Percentiles rank a stretch among this genome's conserved stretches.
Conservation (phyloP, 345 rosid species). For the Fremontodendron californicum region DNA sequence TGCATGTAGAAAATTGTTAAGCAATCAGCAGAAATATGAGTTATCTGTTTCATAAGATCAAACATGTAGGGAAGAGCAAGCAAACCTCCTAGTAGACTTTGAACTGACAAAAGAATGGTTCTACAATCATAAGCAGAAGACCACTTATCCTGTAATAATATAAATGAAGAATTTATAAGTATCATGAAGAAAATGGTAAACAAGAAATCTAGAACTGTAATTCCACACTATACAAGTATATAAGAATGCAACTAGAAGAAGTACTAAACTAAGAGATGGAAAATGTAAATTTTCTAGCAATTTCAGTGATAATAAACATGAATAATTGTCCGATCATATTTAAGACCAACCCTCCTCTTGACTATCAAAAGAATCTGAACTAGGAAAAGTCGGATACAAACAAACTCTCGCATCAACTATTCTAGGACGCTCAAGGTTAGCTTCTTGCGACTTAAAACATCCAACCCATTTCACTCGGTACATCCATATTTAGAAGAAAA, state of each 20-base stretch:
- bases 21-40: not conserved
- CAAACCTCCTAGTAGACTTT: constrained; percentile 63
- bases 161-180: not conserved
- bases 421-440: not conserved
- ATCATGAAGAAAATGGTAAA: not conserved
- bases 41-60: not conserved
- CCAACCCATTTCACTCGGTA: not conserved
- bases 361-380: not conserved
- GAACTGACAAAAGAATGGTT: constrained; percentile 58
- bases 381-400: not conserved
- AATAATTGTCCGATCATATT: not conserved
- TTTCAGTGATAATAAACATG: not conserved
- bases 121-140: constrained; percentile 71
- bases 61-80: not conserved
- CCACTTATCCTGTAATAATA: constrained; percentile 57
- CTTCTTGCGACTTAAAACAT: not conserved
- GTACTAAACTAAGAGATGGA: not conserved
- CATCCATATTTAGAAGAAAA: not conserved
- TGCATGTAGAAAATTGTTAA: constrained; percentile 25
- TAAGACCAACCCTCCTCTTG: not conserved
- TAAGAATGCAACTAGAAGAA: not conserved
- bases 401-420: not conserved
- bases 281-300: not conserved
- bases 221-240: not conserved
- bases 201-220: too few species aligned